phyloP scores from a whole-genome alignment of 139 green algal species.

The Spirogloea muscicola region DNA sequence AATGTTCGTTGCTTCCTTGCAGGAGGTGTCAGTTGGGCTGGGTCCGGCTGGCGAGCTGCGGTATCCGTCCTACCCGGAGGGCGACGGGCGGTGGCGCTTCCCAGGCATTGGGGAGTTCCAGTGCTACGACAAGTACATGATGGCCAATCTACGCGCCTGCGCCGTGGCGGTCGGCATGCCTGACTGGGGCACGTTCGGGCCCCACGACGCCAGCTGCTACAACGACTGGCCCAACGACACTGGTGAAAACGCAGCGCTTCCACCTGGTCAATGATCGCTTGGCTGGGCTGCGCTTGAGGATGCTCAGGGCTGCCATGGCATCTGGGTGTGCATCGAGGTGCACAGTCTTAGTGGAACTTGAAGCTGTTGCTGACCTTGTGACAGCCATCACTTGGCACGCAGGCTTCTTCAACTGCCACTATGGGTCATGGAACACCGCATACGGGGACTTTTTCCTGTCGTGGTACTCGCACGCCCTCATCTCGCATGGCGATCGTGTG shows the following conservation, averaged over 20 bases:
- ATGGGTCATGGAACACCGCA: slow-evolving; percentile 77
- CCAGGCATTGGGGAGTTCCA: slow-evolving; percentile 97
- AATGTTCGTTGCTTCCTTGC: too few species aligned
- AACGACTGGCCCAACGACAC: slow-evolving; percentile 82
- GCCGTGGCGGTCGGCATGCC: slow-evolving; percentile 68
- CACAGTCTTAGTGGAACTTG: too few species aligned
- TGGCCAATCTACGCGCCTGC: slow-evolving; percentile 61
- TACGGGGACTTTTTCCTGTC: slow-evolving; percentile 95
- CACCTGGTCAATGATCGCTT: too few species aligned
- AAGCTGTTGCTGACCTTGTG: too few species aligned
- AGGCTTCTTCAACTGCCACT: slow-evolving; percentile 80
- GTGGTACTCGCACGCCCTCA: slow-evolving; percentile 84
- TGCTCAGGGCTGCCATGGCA: too few species aligned
- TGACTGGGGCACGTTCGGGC: slow-evolving; percentile 83
- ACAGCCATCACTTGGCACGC: too few species aligned
- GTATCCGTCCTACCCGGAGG: slow-evolving; percentile 87
- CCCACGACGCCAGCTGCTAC: slow-evolving; percentile 91
- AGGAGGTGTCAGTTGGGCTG: slow-evolving; percentile 91
- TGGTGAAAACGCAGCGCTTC: too few species aligned
- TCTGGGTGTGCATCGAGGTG: too few species aligned
- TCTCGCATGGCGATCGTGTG: slow-evolving; percentile 80
- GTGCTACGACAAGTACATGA: slow-evolving; percentile 95
- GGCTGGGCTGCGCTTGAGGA: too few species aligned
- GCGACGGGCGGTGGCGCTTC: slow-evolving; percentile 76
- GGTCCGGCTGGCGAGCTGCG: slow-evolving; percentile 93